Percentiles rank a stretch among this genome's conserved stretches.
phyloP scores from a whole-genome alignment of 1,284 basidiomycete species.

The Apiotrichum sp. region DNA sequence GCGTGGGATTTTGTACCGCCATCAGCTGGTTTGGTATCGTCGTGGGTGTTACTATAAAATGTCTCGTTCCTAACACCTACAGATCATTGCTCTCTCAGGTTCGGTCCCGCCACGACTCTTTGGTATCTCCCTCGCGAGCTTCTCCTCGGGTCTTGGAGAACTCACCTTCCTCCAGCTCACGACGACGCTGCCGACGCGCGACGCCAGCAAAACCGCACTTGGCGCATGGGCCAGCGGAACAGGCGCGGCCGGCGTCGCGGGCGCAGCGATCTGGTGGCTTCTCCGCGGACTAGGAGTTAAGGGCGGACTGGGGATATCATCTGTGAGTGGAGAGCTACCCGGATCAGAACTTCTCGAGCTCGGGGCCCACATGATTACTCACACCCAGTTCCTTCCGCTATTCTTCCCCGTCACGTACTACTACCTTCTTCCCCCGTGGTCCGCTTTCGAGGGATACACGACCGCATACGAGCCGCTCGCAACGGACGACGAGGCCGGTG shows the following conservation, averaged over 20 bases:
- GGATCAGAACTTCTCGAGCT: no score
- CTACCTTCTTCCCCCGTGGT: conserved; percentile 59
- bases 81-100: conserved; percentile 77
- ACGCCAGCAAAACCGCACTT: conserved; percentile 47
- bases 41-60: conserved; percentile 46
- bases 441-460: conserved; percentile 7
- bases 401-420: conserved; percentile 67
- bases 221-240: conserved; percentile 83
- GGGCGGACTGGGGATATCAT: conserved; percentile 70
- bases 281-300: conserved; percentile 78
- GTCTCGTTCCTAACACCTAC: neutral
- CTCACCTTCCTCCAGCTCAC: conserved; percentile 90
- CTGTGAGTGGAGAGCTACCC: conserved; percentile 25
- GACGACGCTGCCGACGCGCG: conserved; percentile 55
- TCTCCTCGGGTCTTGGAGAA: conserved; percentile 88
- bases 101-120: conserved; percentile 64
- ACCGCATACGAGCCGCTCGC: conserved; percentile 27
- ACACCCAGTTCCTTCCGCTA: conserved; percentile 64
- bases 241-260: conserved; percentile 86
- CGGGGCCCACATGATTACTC: neutral
- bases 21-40: conserved; percentile 75
- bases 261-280: conserved; percentile 93
- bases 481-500: conserved; percentile 22
- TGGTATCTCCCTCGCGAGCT: conserved; percentile 83
- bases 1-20: conserved; percentile 68